Conservation (phyloP, 495 filamentous ascomycete species). For the Cairneyella variabilis region DNA sequence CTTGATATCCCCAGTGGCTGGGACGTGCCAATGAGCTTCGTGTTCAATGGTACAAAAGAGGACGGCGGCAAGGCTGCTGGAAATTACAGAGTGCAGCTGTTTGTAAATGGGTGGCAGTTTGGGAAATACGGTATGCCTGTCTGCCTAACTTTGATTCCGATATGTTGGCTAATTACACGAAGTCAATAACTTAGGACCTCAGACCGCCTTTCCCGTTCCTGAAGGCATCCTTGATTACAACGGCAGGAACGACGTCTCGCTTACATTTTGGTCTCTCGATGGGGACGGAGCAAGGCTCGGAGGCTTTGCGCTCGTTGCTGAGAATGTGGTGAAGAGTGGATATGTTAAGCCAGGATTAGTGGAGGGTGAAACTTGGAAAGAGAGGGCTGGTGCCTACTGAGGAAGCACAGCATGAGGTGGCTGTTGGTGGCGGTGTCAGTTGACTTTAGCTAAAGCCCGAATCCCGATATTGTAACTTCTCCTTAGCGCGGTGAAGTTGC, state of each 20-base stretch:
- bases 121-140: constrained; percentile 47
- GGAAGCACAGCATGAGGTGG: no score
- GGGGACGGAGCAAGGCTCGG: neutral
- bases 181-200: constrained; percentile 65
- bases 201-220: constrained; percentile 62
- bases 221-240: constrained; percentile 63
- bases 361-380: neutral
- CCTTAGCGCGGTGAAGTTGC: no score
- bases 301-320: neutral
- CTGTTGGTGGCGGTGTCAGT: no score
- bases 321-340: neutral
- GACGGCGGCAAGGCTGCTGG: constrained; percentile 23
- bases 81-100: constrained; percentile 55
- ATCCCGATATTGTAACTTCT: no score
- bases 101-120: constrained; percentile 71
- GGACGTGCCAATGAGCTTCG: constrained; percentile 59
- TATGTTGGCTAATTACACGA: neutral
- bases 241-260: constrained; percentile 53
- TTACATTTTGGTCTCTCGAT: constrained; percentile 59
- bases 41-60: constrained; percentile 38
- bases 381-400: neutral
- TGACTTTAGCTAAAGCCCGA: no score
- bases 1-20: constrained; percentile 49
- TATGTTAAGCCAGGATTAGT: neutral
- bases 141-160: neutral